Evolutionary conservation across 73 alveolate species (phyloP).

Genomic region (Paramecium octaurelia): DNA sequence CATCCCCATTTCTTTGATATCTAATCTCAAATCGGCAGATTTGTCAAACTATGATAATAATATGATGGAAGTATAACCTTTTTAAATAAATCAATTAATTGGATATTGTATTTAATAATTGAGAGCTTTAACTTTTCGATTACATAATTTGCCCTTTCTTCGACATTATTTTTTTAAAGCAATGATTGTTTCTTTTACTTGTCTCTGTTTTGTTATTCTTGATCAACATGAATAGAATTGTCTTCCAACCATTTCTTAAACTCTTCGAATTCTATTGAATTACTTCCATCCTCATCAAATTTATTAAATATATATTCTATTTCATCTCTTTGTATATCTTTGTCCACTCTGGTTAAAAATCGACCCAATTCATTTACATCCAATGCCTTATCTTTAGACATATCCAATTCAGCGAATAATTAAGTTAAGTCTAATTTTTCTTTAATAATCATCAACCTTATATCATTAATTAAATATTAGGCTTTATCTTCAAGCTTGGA

Average conservation of each 20-base stretch:
- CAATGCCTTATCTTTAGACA: constrained; percentile 56
- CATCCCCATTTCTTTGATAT: constrained; percentile 41
- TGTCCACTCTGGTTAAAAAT: constrained; percentile 50
- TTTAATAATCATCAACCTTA: constrained; percentile 57
- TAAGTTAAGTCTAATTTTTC: constrained; percentile 45
- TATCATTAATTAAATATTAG: constrained; percentile 50
- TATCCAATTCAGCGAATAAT: constrained; percentile 53
- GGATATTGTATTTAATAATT: constrained; percentile 40
- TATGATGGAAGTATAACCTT: neutral
- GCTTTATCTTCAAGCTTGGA: constrained; percentile 59
- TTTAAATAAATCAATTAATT: constrained; percentile 58
- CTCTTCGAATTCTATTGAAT: constrained; percentile 56
- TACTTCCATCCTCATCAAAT: constrained; percentile 63
- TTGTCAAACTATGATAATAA: constrained; percentile 21
- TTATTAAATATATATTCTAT: constrained; percentile 62
- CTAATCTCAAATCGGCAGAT: constrained; percentile 50
- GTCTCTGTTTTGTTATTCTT: neutral
- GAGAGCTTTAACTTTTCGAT: constrained; percentile 52
- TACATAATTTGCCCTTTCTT: constrained; percentile 58
- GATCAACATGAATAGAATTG: constrained; percentile 6
- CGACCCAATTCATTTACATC: constrained; percentile 58
- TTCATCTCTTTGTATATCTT: constrained; percentile 46
- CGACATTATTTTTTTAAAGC: neutral
- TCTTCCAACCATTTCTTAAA: constrained; percentile 58
- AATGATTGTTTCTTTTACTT: constrained; percentile 20